Percentiles rank a stretch among this genome's conserved stretches.
Conservation (phyloP, 2,329 filamentous ascomycete genomes). For the Xylaria sp. region DNA sequence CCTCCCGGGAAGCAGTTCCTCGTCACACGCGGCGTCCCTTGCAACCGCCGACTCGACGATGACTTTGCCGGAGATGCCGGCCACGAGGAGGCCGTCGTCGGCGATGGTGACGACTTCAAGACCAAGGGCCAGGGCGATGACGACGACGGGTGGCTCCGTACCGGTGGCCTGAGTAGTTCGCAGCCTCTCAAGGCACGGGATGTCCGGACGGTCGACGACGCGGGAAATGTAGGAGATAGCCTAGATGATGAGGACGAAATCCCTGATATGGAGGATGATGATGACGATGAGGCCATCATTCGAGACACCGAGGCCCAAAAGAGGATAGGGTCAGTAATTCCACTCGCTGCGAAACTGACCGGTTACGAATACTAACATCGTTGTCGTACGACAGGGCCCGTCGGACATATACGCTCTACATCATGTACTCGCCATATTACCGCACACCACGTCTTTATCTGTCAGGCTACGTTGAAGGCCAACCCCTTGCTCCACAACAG, state of each 20-base stretch:
- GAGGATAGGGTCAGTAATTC: constrained; percentile 57
- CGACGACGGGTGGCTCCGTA: constrained; percentile 90
- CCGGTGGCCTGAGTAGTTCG: constrained; percentile 79
- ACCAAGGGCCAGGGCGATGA: constrained; percentile 66
- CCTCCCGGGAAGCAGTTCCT: constrained; percentile 94
- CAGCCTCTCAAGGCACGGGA: constrained; percentile 82
- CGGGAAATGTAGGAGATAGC: constrained; percentile 83
- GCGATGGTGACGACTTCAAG: constrained; percentile 76
- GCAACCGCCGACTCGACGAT: constrained; percentile 89
- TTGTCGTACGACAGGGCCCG: constrained; percentile 68
- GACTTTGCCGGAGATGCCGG: constrained; percentile 92
- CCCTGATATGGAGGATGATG: constrained; percentile 98
- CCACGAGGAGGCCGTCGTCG: constrained; percentile 85
- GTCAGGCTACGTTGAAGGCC: constrained; percentile 86
- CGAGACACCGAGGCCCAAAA: constrained; percentile 70
- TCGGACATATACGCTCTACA: constrained; percentile 98
- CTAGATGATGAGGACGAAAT: constrained; percentile 84
- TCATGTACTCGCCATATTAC: constrained; percentile 97
- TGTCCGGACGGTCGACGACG: constrained; percentile 89
- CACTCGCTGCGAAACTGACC: constrained; percentile 9
- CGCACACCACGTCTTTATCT: constrained; percentile 95
- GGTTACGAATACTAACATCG: constrained; percentile 35
- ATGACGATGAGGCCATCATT: constrained; percentile 96
- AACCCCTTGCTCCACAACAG: constrained; percentile 81
- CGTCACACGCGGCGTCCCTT: constrained; percentile 93